Conservation (phyloP, 345 rosid species). For the Excoecaria cochinchinensis region DNA sequence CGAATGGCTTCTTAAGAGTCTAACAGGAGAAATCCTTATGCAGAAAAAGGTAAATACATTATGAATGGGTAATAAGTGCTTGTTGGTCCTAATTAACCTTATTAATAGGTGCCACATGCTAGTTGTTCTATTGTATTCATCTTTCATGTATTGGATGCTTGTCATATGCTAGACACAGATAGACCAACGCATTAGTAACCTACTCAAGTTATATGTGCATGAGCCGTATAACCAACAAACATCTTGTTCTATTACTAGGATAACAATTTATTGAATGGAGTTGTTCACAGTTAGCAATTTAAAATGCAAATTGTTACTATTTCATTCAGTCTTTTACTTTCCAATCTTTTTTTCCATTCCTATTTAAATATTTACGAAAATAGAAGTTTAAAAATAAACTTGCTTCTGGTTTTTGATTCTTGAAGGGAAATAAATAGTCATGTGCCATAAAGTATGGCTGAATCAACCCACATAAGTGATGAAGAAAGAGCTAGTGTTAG, state of each 20-base stretch:
- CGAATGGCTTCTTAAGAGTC: conserved; percentile 83
- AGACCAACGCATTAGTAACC: neutral
- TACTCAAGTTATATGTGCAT: neutral
- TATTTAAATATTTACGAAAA: no score
- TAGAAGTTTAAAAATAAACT: no score
- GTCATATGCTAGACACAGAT: neutral
- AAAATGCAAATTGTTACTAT: no score
- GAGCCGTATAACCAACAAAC: neutral
- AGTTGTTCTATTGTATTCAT: neutral
- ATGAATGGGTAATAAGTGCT: neutral
- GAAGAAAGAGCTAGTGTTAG: no score
- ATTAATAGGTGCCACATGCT: neutral
- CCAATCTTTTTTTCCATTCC: no score
- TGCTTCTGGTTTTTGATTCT: no score
- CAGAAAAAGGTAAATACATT: conserved; percentile 69
- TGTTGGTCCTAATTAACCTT: neutral
- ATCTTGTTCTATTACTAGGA: neutral
- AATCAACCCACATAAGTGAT: no score
- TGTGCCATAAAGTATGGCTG: no score
- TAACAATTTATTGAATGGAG: neutral
- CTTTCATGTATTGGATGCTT: neutral
- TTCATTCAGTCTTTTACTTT: no score
- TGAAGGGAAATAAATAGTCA: no score
- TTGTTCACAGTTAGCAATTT: no score
- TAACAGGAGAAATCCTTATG: conserved; percentile 74